A percentile compares a stretch with the other conserved stretches of the same genome.
Evolutionary conservation across 495 filamentous ascomycete genomes (phyloP).

Genomic region (Neohortaea acidophila): DNA sequence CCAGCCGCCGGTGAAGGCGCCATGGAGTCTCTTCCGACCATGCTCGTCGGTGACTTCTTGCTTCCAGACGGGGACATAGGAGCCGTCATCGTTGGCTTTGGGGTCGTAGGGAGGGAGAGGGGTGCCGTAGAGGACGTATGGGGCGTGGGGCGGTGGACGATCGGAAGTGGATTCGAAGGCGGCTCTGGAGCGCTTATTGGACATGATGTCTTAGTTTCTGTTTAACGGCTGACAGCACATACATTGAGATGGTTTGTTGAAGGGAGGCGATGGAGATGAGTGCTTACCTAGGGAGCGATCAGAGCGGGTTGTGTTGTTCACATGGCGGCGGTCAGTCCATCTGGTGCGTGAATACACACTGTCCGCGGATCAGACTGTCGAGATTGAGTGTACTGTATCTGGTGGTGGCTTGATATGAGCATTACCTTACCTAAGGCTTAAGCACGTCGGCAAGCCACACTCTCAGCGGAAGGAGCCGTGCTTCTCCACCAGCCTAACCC

Average conservation of each 20-base stretch:
- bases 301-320: background rate
- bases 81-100: conserved; percentile 74
- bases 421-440: no score
- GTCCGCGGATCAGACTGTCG: no score
- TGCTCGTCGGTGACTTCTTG: conserved; percentile 92
- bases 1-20: conserved; percentile 92
- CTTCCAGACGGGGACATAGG: conserved; percentile 89
- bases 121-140: conserved; percentile 73
- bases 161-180: no score
- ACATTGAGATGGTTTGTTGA: conserved; percentile 11
- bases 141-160: conserved; percentile 41
- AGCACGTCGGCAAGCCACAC: no score
- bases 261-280: background rate
- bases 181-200: conserved; percentile 63
- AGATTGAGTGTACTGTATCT: no score
- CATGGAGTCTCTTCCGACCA: conserved; percentile 81
- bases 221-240: background rate
- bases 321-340: background rate
- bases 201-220: conserved; percentile 27
- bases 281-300: background rate
- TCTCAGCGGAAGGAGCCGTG: no score
- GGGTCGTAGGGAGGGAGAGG: conserved; percentile 68
- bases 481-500: no score
- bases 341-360: no score
- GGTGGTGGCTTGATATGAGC: no score